Base-by-base conservation (phyloP, 2,329 filamentous ascomycete genomes). In the Colletotrichum noveboracense region DNA sequence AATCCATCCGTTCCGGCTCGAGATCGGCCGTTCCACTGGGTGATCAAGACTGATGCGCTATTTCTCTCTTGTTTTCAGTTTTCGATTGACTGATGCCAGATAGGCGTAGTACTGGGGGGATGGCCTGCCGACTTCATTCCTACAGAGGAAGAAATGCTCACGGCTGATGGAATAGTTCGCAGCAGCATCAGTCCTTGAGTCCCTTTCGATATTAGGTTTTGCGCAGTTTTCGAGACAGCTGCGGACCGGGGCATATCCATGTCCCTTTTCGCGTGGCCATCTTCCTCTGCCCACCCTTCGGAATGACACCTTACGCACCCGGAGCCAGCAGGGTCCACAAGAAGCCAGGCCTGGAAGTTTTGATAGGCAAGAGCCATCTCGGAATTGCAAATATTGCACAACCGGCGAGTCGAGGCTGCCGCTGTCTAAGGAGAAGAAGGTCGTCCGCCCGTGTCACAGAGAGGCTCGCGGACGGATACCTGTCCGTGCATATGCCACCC, bases 191-290 rank as follows among this genome's bases (percentile, higher is more conserved):
- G n/a, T 21, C n/a, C 10, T 9, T 48, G 34, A 52, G 12, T 21
- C 62, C n/a, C 36, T 48, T 64, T 28, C 43, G 62, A 58, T 28
- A 52, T 48, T 61, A 30, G 43, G 62, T 58, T 68, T 68, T n/a
- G 28, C 62, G 30, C 48, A 36, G 21, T 60, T 30, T 43, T 34
- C 38, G 36, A 67, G 56, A 62, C 48, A 72, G 62, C 70, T 56
- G 73, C 70, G 18, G 72, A 32, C 70, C 64, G 26, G 56, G 62
- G 38, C 43, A 43, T 26, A 73, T 68, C 64, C 64, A 67, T 72
- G 64, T 64, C 58, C 14, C 30, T 67, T 68, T 65, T 75, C 73
- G 69, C 56, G 69, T 75, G 73, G 73, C 70, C 61, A 30, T 68
- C 43, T 52, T 52, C 16, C 56, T 34, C 26, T 62, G 48, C 65